Evolutionary conservation across 2,329 filamentous ascomycete genomes (phyloP), one percentile per base, ranked within the genome.

Genomic region (Aureobasidium subglaciale): DNA sequence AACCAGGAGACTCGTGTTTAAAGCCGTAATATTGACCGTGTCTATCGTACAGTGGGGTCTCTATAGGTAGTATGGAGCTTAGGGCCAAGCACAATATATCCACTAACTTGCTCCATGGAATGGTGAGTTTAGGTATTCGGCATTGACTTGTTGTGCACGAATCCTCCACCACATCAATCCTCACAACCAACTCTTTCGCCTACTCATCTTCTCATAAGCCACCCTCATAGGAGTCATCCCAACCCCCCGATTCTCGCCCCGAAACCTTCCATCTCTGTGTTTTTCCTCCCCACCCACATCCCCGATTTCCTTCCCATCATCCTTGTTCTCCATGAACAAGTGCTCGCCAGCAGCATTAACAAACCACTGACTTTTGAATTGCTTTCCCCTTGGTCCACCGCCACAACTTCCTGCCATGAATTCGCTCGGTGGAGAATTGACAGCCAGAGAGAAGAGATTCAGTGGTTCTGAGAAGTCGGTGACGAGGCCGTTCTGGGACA

Each of bases 391-490:
- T 0, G 81, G 81, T 0, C 81, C 82, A 11, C 71, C 75, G 1
- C 80, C 82, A 63, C 81, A 83, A 6, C 73, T 76, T 0, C 82
- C 82, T 0, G 73, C 71, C n/a, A 85, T 61, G 3, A 73, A 68
- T 2, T 73, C 65, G 5, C 72, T 77, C 0, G 78, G 76, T 0
- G 81, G 81, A 24, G 75, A 80, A 64, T 90, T 90, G 52, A 91
- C 75, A 2, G 86, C 85, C 0, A 90, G 70, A 0, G 83, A 75
- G 63, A 91, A 90, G 2, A 90, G 71, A 64, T 90, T 90, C 54
- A 85, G 82, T 1, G 87, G 86, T 63, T 92, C 87, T 0, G 84
- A 87, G 64, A 87, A 90, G 70, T 92, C 88, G 1, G 86, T 90
- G 7, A 92, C 81, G 20, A 88, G 78, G 1, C 81, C 80, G 65